Evolutionary conservation across 495 filamentous ascomycete species (phyloP).

Genomic region (Staphylotrichum tortipilum): DNA sequence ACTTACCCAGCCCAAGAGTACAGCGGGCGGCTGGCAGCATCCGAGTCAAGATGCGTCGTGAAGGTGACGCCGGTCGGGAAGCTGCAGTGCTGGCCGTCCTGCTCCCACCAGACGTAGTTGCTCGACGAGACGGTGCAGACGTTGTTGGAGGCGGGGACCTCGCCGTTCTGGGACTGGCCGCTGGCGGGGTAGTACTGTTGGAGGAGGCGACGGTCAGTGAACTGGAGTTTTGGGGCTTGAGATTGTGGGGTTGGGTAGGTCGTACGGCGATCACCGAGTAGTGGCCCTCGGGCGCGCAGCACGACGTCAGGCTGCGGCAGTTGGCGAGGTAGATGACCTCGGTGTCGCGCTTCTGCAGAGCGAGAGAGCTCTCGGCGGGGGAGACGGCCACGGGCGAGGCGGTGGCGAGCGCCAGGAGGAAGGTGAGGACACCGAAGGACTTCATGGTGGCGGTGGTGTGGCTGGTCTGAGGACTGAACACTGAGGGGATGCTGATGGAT

Average conservation of each 20-base stretch:
- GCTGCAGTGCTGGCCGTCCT: background rate
- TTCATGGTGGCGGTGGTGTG: conserved; percentile 3
- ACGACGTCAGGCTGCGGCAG: background rate
- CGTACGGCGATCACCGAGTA: background rate
- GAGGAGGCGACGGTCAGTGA: background rate
- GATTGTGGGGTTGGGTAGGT: background rate
- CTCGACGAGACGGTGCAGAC: background rate
- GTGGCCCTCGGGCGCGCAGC: background rate
- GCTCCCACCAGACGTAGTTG: conserved; percentile 1
- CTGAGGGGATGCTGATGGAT: background rate
- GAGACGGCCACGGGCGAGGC: background rate
- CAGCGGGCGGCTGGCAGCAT: background rate
- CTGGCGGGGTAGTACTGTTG: background rate
- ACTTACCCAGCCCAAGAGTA: conserved; percentile 1
- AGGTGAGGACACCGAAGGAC: background rate
- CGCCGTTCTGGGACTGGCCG: background rate
- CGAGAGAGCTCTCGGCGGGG: background rate
- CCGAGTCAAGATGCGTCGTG: background rate
- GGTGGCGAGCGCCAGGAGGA: background rate
- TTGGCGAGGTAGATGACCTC: conserved; percentile 1
- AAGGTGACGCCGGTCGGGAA: background rate
- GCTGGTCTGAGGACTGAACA: too few relatives aligned
- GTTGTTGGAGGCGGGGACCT: background rate
- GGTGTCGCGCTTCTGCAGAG: conserved; percentile 4
- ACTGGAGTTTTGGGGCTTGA: too few relatives aligned